Base-by-base conservation (phyloP, 768 basidiomycete species). In the Phaffia tasmanica region DNA sequence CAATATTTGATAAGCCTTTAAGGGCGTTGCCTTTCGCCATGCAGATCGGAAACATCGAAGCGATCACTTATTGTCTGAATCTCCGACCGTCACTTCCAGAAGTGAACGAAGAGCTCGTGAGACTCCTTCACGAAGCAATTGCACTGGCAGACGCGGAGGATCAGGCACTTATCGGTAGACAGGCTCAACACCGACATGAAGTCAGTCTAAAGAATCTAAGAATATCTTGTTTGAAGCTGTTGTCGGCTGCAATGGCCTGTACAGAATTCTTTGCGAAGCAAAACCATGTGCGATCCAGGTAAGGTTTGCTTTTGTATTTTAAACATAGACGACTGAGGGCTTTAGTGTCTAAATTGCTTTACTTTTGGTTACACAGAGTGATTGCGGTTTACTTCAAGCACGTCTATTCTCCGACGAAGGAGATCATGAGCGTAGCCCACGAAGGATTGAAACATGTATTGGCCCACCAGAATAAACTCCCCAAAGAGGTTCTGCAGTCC, bases 301-400 rank as follows among this genome's bases (percentile, higher is more conserved):
- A 74, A 70, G 78, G 46, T 16, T 7, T 29, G 53, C 15, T 5
- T 23, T 54, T 30, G 9, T 4, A 23, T 54, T 16, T 16, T 71
- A 25, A 30, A 42, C 4, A 42, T 4, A 4, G 35, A 11, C 35
- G 11, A 42, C 11, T 4, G 35, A 5, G 35, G 35, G 42, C 62
- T 42, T 50, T 35, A 50, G 56, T 56, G 27, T 35, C 62, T 57
- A 54, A 60, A 27, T 51, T n/a, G 69, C 18, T 27, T 68, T 30
- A 55, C 32, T 35, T 21, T 32, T 47, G 27, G 32, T 62, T 42
- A 19, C 70, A 27, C 70, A 94, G 93, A 72, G 90, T 97, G 15
- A 93, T 92, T 21, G 82, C 88, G 47, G 88, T 97, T 25, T 98
- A 97, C 78, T 99, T 99, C 82, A 98, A 99, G 78, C 92, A 93